Conservation (phyloP, 352 stramenopile genomes). For the Aphanomyces invadans region DNA sequence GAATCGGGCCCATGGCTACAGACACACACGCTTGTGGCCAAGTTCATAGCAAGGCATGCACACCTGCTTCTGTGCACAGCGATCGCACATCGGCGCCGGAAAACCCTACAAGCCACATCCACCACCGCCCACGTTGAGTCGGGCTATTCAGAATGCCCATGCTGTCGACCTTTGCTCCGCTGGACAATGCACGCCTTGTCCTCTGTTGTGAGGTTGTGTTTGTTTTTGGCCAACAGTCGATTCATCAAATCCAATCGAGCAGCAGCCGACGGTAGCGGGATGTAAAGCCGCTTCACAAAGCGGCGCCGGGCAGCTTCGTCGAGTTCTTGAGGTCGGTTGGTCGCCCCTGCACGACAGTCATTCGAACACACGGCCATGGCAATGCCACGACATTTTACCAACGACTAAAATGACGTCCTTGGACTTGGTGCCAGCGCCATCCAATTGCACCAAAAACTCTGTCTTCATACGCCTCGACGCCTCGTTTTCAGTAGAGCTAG, state of each 20-base stretch:
- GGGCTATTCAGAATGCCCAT: conserved; percentile 3
- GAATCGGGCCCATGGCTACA: conserved; percentile 93
- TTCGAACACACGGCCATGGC: not conserved
- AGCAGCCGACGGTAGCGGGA: conserved; percentile 88
- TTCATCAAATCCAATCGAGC: conserved; percentile 85
- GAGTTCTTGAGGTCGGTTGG: conserved; percentile 96
- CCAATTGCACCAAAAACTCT: conserved; percentile 97
- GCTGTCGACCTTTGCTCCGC: conserved; percentile 56
- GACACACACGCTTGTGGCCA: not conserved
- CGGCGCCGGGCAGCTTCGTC: conserved; percentile 94
- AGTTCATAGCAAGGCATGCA: too few species aligned
- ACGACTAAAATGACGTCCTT: conserved; percentile 88
- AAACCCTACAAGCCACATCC: conserved; percentile 64
- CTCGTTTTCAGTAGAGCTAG: conserved; percentile 94
- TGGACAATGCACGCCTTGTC: conserved; percentile 87
- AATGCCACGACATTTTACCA: conserved; percentile 32
- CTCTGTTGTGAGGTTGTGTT: conserved; percentile 75
- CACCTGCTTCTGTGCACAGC: conserved; percentile 93
- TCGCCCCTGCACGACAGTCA: conserved; percentile 66
- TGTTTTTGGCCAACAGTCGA: conserved; percentile 90
- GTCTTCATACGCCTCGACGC: conserved; percentile 96
- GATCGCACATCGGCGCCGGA: conserved; percentile 96
- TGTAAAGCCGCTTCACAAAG: conserved; percentile 98
- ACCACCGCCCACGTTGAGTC: too few species aligned
- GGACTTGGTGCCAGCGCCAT: conserved; percentile 88